Base-by-base conservation (phyloP, 2,329 filamentous ascomycete genomes). In the Xylariales sp. region DNA sequence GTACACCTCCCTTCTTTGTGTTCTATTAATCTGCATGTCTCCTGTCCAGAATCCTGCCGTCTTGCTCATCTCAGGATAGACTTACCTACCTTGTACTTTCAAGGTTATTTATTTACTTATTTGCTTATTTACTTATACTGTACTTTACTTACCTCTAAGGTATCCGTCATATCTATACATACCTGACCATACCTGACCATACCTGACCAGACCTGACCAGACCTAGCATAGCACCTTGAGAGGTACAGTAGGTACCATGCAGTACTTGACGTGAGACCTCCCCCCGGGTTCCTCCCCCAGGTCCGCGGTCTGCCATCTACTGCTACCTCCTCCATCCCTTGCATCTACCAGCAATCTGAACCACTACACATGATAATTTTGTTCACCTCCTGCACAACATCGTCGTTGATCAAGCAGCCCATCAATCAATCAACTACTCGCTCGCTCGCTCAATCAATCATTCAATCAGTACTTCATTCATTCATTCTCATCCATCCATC, bases 341-440 rank as follows among this genome's bases (percentile, higher is more conserved):
- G 68, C 68, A 69, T 69, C 65, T 65, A 65, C 54, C 68, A 60
- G 53, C 64, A 57, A 56, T 50, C 61, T 50, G 58, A 64, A 62
- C 61, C 65, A 49, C 45, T 46, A 50, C 55, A 61, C 49, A 63
- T 46, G 49, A 69, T 60, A 62, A 59, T 68, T 64, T 55, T 18
- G 57, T 64, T 62, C 60, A 55, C 54, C 58, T 55, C 32, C 65
- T 69, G 61, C 61, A 62, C 62, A 68, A 55, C 62, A 68, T 68
- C 52, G 56, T 54, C 46, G 64, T 61, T 30, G 49, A 62, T 67
- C 57, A 57, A 39, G 46, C 48, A 32, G 16, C 28, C 32, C 32
- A 58, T 46, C 41, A 23, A 36, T 41, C 58, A 30, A 52, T 62
- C 48, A 45, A 45, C 34, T n/a, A 43, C 34, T 62, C 41, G 50